Base-by-base conservation (phyloP, 2,329 filamentous ascomycete genomes). In the Plenodomus tracheiphilus region DNA sequence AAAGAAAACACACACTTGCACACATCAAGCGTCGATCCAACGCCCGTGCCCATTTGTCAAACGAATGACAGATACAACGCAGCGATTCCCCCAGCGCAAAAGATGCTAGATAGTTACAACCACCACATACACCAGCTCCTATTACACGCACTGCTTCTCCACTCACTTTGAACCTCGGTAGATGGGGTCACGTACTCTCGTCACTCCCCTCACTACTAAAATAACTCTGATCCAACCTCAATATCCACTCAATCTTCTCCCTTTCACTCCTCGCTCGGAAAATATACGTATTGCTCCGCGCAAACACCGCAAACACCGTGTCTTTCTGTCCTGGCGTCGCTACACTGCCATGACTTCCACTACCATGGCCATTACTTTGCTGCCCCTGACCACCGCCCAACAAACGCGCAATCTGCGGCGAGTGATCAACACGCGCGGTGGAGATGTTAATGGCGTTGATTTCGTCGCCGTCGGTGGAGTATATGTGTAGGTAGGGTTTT, bases 221-320 rank as follows among this genome's bases (percentile, higher is more conserved):
- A 70, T 82, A 86, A 59, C 87, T 89, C 77, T 96, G 88, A 73
- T 99, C 94, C 61, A 99, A 91, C 65, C 88, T 87, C 72, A 95
- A 83, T 61, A 99, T 96, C 94, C 94, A 99, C 71, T 97, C 94
- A 61, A 92, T 87, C 79, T 97, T 96, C 72, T 97, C 92, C 41
- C 86, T 82, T 76, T 97, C 93, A 63, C 85, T 93, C 49, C 91
- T 82, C 19, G 91, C 89, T 13, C 91, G 90, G 72, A 99, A 97
- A 35, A 99, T 79, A 83, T 92, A 99, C 25, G 92, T 96, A 73
- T 97, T 97, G 71, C 94, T 88, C 51, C 88, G 89, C 36, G 90
- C 93, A 68, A 97, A 99, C 42, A 99, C 84, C 11, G 94, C 94
- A 79, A 96, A 99, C 35, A 97, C 89, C 2, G 62, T 65, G 58